Base-by-base conservation (phyloP, 2,329 filamentous ascomycete genomes). In the Neopestalotiopsis sp. region DNA sequence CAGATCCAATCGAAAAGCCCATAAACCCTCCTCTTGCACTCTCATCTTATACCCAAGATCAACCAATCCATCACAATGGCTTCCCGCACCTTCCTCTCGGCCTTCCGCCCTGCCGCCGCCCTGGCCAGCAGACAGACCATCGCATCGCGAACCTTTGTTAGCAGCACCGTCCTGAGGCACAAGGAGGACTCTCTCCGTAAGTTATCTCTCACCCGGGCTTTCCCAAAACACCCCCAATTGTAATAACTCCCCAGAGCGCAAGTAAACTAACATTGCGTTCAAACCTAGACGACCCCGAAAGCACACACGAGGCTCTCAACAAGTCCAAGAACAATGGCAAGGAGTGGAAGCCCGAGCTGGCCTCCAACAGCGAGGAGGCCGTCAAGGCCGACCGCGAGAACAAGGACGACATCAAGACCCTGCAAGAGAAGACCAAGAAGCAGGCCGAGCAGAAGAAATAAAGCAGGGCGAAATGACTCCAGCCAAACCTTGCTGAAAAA, bases 271-370 rank as follows among this genome's bases (percentile, higher is more conserved):
- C n/a, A 7, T 9, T 53, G 24, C 6, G 17, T n/a, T 20, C 45
- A 14, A 67, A 42, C 6, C 5, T 24, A 61, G 65, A 67, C 17
- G 40, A 67, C 53, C 24, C 53, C 13, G 24, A 53, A 17, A 20
- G n/a, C 59, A 24, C 17, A 28, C 42, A 62, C 2, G 76, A 90
- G 70, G 86, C 85, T 30, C 81, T 91, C 58, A 70, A 85, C 72
- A 94, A 95, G 84, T 87, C 93, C 70, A 89, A 91, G 79, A 81
- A 87, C 53, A 81, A 87, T 53, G 93, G 92, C 70, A 86, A 89
- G 78, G 91, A 94, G 77, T 96, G 94, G 93, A 92, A 92, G 82
- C 86, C 91, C 28, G 90, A 92, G 78, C 85, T 97, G 64, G 93
- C 93, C 3, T 92, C 90, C 64, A 89, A 94, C 80, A 93, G 91